Conservation (phyloP, 306 rosid genomes). For the Trifolium dubium region DNA sequence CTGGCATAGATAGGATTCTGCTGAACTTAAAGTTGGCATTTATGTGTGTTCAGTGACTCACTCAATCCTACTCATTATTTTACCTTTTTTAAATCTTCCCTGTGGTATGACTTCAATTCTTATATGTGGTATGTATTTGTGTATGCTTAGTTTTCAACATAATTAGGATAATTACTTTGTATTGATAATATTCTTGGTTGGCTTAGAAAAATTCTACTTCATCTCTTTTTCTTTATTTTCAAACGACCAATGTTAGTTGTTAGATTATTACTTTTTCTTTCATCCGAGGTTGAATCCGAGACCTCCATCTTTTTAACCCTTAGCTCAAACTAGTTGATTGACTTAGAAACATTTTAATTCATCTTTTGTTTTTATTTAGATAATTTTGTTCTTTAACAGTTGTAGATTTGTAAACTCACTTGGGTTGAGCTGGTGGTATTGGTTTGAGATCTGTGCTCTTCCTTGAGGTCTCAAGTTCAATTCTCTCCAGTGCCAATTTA, state of each 20-base stretch:
- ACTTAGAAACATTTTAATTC: conserved; percentile 6
- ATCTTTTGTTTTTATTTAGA: conserved; percentile 4
- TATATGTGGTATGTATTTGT: conserved; percentile 18
- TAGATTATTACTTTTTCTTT: too few species aligned
- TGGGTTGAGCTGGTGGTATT: too few species aligned
- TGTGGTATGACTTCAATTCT: conserved; percentile 29
- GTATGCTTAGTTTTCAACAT: conserved; percentile 41
- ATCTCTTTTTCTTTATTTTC: not conserved
- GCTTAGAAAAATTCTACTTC: conserved; percentile 7
- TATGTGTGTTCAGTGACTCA: conserved; percentile 29
- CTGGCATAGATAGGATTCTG: conserved; percentile 36
- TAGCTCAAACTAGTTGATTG: conserved; percentile 6
- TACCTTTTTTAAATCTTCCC: conserved; percentile 33
- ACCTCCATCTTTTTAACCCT: too few species aligned
- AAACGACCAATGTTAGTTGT: too few species aligned
- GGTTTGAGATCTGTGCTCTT: too few species aligned
- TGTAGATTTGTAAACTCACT: not conserved
- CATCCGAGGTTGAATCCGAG: too few species aligned
- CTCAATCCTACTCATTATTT: conserved; percentile 35
- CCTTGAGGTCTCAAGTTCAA: too few species aligned
- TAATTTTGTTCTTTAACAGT: not conserved
- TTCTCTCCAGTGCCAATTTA: too few species aligned
- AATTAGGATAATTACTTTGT: conserved; percentile 41
- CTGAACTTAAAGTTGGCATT: conserved; percentile 25
- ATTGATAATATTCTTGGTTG: conserved; percentile 33